These are phyloP conservation scores for Brettanomyces nanus DNA, from an alignment of 805 yeast genomes.

Conservation along the genomic window DNA sequence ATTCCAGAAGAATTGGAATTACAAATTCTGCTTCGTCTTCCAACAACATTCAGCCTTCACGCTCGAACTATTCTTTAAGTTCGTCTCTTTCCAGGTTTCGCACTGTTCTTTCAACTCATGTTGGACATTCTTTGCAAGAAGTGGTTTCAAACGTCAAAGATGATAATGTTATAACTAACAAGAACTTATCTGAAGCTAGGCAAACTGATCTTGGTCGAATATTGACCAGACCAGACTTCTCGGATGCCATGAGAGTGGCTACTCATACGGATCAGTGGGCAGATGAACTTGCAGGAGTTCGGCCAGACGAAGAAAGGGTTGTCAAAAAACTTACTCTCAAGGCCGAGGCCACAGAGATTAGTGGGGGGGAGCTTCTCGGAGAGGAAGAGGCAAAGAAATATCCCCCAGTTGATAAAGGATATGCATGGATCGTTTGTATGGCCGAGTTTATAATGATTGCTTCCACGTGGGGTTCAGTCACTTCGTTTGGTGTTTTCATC, in stretches of 20 bases:
- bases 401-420: conserved; percentile 39
- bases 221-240: conserved; percentile 14
- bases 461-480: conserved; percentile 59
- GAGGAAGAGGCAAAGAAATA: conserved; percentile 27
- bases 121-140: background rate
- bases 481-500: conserved; percentile 52
- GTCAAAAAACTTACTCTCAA: conserved; percentile 2
- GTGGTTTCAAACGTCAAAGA: conserved; percentile 11
- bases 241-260: conserved; percentile 17
- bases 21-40: background rate
- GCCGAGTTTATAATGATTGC: conserved; percentile 36
- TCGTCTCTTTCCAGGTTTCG: conserved; percentile 2
- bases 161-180: conserved; percentile 16
- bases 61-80: no score
- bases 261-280: conserved; percentile 6
- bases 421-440: conserved; percentile 46
- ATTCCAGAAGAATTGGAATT: background rate
- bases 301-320: conserved; percentile 3
- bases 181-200: conserved; percentile 5
- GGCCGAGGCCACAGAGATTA: background rate
- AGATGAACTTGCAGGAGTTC: conserved; percentile 2
- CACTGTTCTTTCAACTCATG: conserved; percentile 1
- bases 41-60: no score
- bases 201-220: conserved; percentile 14
- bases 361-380: background rate